phyloP scores from a whole-genome alignment of 202 grass and related monocot genomes.

The Schoenoplectus tabernaemontani region DNA sequence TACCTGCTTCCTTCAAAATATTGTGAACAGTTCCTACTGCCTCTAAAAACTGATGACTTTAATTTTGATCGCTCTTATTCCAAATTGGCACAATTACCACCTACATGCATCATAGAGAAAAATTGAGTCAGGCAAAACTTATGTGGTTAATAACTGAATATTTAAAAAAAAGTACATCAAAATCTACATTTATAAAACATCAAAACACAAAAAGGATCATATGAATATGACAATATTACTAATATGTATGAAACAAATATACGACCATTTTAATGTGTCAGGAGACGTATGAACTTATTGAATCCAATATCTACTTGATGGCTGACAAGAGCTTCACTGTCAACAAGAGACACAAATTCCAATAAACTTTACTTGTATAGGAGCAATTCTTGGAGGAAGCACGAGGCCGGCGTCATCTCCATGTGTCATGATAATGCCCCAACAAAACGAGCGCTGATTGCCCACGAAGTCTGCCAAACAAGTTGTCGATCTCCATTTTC shows the following conservation, averaged over 20 bases:
- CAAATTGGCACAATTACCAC: slow-evolving; percentile 91
- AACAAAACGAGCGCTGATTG: slow-evolving; percentile 89
- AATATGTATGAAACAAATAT: neutral
- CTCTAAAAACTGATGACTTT: slow-evolving; percentile 57
- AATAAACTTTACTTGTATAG: slow-evolving; percentile 58
- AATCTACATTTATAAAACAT: neutral
- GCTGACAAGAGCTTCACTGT: neutral
- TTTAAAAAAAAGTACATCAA: too few relatives aligned
- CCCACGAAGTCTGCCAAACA: slow-evolving; percentile 98
- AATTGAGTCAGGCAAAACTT: slow-evolving; percentile 16
- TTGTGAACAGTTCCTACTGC: slow-evolving; percentile 59
- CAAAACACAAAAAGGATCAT: neutral
- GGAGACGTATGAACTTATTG: neutral
- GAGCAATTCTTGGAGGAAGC: slow-evolving; percentile 92
- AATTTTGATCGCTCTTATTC: slow-evolving; percentile 78
- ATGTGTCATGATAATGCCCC: slow-evolving; percentile 98
- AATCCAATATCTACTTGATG: slow-evolving; percentile 8
- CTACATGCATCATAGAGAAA: slow-evolving; percentile 30
- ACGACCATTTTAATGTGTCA: neutral
- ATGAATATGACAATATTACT: neutral
- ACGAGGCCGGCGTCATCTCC: slow-evolving; percentile 91
- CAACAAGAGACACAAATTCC: neutral
- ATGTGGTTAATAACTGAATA: neutral
- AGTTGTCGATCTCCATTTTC: slow-evolving; percentile 89
- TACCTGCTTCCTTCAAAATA: slow-evolving; percentile 60